Conservation (phyloP, 306 rosid genomes). For the Acacia melanoxylon region DNA sequence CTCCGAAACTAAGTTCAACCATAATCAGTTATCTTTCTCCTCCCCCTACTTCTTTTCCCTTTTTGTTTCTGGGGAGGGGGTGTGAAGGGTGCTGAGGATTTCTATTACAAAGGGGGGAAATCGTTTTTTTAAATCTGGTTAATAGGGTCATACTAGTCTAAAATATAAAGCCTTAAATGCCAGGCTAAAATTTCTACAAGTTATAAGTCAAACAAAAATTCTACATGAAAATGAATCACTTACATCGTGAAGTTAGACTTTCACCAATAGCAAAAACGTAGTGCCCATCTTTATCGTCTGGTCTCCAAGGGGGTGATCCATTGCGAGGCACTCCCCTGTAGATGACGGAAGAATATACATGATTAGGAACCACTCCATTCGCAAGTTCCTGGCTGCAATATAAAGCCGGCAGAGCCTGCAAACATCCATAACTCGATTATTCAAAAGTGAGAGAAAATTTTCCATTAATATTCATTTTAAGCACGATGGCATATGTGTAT, state of each 20-base stretch:
- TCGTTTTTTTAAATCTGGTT: not conserved
- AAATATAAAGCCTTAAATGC: not conserved
- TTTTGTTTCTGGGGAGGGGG: not conserved
- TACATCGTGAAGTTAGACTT: constrained; percentile 69
- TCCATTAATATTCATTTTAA: not conserved
- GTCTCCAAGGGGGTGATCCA: constrained; percentile 82
- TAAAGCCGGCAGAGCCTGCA: constrained; percentile 60
- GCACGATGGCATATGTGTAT: not conserved
- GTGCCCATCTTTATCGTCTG: constrained; percentile 84
- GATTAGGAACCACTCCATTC: constrained; percentile 50
- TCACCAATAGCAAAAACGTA: constrained; percentile 66
- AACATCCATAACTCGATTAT: constrained; percentile 13
- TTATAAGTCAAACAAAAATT: not conserved
- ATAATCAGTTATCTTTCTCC: not conserved
- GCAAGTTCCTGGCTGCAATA: constrained; percentile 66
- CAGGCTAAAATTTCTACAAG: not conserved
- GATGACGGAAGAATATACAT: constrained; percentile 50
- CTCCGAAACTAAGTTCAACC: not conserved
- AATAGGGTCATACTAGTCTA: not conserved
- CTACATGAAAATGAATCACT: constrained; percentile 18
- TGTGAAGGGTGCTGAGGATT: not conserved
- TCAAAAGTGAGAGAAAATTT: not conserved
- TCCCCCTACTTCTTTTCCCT: not conserved
- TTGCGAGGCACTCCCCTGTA: constrained; percentile 57
- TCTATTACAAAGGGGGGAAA: not conserved